phyloP scores from a whole-genome alignment of 2,329 filamentous ascomycete genomes.

The Cercospora zeae-maydis region DNA sequence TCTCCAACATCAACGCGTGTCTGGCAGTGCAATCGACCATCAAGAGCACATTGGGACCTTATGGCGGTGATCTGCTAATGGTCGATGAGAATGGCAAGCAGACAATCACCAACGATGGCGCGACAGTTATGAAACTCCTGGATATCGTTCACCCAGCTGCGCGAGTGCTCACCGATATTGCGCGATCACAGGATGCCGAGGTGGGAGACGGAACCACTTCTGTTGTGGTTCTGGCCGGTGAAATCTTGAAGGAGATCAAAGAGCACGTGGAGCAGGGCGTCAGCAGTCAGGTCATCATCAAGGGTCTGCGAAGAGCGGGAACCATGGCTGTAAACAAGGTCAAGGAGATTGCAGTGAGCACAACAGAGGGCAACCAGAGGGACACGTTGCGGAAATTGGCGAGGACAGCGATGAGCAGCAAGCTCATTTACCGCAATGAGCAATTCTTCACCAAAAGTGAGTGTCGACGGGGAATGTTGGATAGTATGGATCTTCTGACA shows the following conservation, averaged over 20 bases:
- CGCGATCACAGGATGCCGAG: conserved; percentile 97
- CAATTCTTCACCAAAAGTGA: conserved; percentile 95
- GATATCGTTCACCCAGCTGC: conserved; percentile 98
- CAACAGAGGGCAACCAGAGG: conserved; percentile 74
- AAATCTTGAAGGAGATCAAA: conserved; percentile 94
- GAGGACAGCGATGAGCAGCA: conserved; percentile 97
- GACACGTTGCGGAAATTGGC: conserved; percentile 88
- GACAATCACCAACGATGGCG: conserved; percentile 98
- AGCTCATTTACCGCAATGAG: conserved; percentile 96
- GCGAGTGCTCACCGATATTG: conserved; percentile 95
- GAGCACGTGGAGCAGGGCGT: conserved; percentile 95
- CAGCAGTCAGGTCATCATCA: conserved; percentile 96
- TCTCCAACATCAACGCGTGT: conserved; percentile 98
- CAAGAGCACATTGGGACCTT: conserved; percentile 91
- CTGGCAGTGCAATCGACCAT: conserved; percentile 93
- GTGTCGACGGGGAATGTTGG: conserved; percentile 30
- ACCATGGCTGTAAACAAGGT: conserved; percentile 96
- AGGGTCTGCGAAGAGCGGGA: conserved; percentile 83
- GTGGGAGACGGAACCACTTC: conserved; percentile 97
- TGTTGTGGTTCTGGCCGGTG: conserved; percentile 93
- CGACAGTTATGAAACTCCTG: conserved; percentile 99
- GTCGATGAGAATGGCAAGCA: conserved; percentile 93
- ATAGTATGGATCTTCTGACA: conserved; percentile 31
- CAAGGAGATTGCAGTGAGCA: conserved; percentile 91
- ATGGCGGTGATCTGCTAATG: conserved; percentile 92